phyloP scores from a whole-genome alignment of 257 asterid genomes.

The Primulina eburnea region DNA sequence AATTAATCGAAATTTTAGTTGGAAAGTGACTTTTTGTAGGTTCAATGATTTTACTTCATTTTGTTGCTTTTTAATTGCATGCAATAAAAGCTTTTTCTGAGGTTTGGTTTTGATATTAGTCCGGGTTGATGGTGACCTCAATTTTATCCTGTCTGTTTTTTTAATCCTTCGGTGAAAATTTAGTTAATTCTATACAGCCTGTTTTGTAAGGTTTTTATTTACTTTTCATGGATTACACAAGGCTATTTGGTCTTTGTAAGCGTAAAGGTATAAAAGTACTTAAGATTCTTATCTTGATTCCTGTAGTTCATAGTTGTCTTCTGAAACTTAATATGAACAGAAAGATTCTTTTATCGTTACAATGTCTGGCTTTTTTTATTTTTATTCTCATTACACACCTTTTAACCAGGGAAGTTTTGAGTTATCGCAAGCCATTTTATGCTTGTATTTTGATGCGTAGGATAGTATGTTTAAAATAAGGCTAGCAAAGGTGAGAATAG shows the following conservation, averaged over 20 bases:
- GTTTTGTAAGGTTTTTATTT: conserved; percentile 7
- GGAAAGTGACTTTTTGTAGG: conserved; percentile 12
- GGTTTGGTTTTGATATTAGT: conserved; percentile 19
- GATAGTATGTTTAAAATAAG: not conserved
- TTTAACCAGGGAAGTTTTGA: not conserved
- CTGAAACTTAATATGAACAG: not conserved
- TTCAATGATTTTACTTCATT: conserved; percentile 13
- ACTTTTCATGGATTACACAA: conserved; percentile 22
- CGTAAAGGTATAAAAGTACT: conserved; percentile 14
- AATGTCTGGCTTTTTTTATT: not conserved
- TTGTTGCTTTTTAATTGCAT: conserved; percentile 27
- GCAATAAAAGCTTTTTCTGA: conserved; percentile 25
- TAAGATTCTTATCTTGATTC: conserved; percentile 3
- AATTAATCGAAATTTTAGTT: conserved; percentile 19
- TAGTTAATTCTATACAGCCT: conserved; percentile 20
- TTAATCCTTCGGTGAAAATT: conserved; percentile 22
- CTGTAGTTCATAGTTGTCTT: not conserved
- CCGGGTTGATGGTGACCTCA: conserved; percentile 30
- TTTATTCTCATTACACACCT: not conserved
- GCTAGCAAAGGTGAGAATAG: not conserved
- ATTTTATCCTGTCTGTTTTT: conserved; percentile 1
- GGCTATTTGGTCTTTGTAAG: conserved; percentile 24
- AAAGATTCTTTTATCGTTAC: not conserved
- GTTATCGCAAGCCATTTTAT: not conserved
- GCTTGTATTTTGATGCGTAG: conserved; percentile 15